Evolutionary conservation across 1,284 basidiomycete species (phyloP).

Genomic region (Coriolopsis trogii): DNA sequence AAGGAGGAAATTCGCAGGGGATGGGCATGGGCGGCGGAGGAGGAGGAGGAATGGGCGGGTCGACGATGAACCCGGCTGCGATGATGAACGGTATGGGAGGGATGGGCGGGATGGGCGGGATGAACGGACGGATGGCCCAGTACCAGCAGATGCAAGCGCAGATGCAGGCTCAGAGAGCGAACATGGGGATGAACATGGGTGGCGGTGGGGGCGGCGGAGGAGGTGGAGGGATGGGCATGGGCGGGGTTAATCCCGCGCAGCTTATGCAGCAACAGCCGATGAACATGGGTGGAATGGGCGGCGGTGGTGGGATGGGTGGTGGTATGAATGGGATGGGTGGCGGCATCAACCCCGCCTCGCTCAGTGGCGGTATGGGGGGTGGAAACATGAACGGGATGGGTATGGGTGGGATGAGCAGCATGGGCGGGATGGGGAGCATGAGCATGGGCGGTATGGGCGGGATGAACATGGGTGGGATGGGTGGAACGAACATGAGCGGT

Average conservation of each 20-base stretch:
- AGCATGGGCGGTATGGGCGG: constrained; percentile 17
- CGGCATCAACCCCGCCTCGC: constrained; percentile 16
- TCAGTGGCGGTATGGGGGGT: constrained; percentile 13
- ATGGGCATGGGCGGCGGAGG: constrained; percentile 6
- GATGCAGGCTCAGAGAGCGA: constrained; percentile 17
- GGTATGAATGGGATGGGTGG: constrained; percentile 19
- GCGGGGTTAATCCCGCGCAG: constrained; percentile 20
- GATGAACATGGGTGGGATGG: constrained; percentile 22
- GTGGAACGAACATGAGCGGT: constrained; percentile 15
- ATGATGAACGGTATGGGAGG: constrained; percentile 23
- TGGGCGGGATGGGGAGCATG: constrained; percentile 21
- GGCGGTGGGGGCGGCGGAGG: constrained; percentile 6
- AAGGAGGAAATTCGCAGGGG: constrained; percentile 9
- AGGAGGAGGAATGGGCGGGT: constrained; percentile 6
- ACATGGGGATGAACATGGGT: constrained; percentile 10
- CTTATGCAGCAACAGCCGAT: constrained; percentile 21
- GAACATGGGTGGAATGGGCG: constrained; percentile 13
- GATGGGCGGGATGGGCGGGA: constrained; percentile 7
- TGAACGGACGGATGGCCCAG: constrained; percentile 22
- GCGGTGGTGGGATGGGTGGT: constrained; percentile 10
- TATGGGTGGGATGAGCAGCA: constrained; percentile 18
- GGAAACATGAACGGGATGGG: constrained; percentile 22
- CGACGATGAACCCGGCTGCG: constrained; percentile 26
- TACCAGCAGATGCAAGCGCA: constrained; percentile 25
- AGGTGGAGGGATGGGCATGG: background rate